A percentile compares a stretch with the other conserved stretches of the same genome.
Evolutionary conservation across 1,284 basidiomycete genomes (phyloP).

Genomic region (Ustilago trichophora): DNA sequence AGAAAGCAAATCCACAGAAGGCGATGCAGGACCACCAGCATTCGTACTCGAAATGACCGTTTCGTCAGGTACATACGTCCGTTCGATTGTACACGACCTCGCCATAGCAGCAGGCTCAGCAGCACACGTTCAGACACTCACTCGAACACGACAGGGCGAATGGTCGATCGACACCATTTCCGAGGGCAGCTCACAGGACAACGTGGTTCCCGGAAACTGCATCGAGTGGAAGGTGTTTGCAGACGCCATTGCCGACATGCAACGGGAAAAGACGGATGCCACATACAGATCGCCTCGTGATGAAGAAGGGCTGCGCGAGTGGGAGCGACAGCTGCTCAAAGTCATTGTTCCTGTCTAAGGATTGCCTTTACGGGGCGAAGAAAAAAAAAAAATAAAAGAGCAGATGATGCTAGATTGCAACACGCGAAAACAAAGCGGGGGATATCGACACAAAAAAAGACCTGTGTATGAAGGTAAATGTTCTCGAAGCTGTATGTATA

Average conservation of each 20-base stretch:
- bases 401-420: background rate
- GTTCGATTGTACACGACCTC: constrained; percentile 65
- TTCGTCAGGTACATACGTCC: constrained; percentile 64
- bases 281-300: constrained; percentile 24
- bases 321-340: constrained; percentile 55
- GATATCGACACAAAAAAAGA: constrained; percentile 12
- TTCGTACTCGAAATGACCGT: constrained; percentile 64
- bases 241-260: constrained; percentile 54
- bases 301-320: constrained; percentile 38
- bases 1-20: constrained; percentile 2
- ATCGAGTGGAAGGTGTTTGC: constrained; percentile 61
- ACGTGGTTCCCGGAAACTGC: constrained; percentile 51
- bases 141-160: constrained; percentile 61
- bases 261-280: constrained; percentile 30
- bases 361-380: constrained; percentile 2
- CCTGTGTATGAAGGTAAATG: background rate
- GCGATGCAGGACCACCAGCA: constrained; percentile 39
- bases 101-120: constrained; percentile 54
- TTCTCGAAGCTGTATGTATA: background rate
- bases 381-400: constrained; percentile 1
- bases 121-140: constrained; percentile 62
- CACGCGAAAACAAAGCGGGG: background rate
- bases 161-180: constrained; percentile 43
- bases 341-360: constrained; percentile 33
- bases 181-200: background rate